Base-by-base conservation (phyloP, 1,139 yeast species). In the Arxiozyma heterogenica region DNA sequence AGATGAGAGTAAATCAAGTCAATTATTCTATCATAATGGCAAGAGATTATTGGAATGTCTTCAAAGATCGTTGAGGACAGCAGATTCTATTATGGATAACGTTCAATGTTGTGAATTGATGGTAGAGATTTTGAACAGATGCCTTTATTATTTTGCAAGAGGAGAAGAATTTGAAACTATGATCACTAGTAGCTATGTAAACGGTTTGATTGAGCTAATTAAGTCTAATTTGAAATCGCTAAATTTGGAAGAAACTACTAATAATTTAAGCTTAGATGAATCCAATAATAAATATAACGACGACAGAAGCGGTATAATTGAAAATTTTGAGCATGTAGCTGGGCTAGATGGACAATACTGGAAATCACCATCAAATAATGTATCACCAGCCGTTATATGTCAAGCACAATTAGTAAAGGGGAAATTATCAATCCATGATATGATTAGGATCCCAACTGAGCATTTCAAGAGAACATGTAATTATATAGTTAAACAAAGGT, bases 81-180 rank as follows among this genome's bases (percentile, higher is more conserved):
- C 98, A 0, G 98, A 93, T 68, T 87, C 95, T 17, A 87, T 95
- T 58, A 84, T 93, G 84, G 71, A 67, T 55, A 67, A 65, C 49
- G 60, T 64, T 15, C 69, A 66, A 44, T 66, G 98, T 81, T 58
- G 84, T 83, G 91, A 88, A 68, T 74, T 93, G 55, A 91, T 93
- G 73, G 84, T 93, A 51, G 98, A 93, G 71, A 88, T 93, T 25
- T 75, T 93, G 59, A 89, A 89, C 72, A 80, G 91, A 57, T 89
- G 95, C 61, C 71, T 91, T 44, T 86, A 89, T 63, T 93, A 85
- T 69, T 85, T 86, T 68, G 84, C 88, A 58, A 93, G 88, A 61
- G 96, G 95, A 7, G 86, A 85, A 59, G 79, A 78, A 46, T 76
- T 82, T 53, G 81, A 89, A 51, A 86, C 87, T 48, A 78, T 84